phyloP scores from a whole-genome alignment of 352 stramenopile genomes.

The Phytophthora pini region DNA sequence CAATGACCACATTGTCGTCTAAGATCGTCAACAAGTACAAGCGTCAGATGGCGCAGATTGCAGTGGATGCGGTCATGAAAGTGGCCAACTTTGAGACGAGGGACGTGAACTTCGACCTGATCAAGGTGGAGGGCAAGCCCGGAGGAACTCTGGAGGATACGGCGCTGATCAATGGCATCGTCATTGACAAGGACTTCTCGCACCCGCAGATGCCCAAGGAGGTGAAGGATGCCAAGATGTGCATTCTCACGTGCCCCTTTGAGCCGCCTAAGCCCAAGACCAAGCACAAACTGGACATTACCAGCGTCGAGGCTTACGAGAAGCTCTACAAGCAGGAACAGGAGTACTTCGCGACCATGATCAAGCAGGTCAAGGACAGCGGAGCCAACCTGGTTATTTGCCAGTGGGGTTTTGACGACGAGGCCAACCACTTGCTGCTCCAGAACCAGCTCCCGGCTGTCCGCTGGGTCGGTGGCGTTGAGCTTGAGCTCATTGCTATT shows the following conservation, averaged over 20 bases:
- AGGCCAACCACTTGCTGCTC: conserved; percentile 99
- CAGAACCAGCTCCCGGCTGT: conserved; percentile 98
- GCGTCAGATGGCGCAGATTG: conserved; percentile 99
- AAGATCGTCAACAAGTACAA: conserved; percentile 99
- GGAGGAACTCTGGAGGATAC: conserved; percentile 98
- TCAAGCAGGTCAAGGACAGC: conserved; percentile 99
- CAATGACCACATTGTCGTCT: conserved; percentile 98
- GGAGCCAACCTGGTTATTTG: conserved; percentile 99
- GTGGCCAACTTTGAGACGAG: conserved; percentile 98
- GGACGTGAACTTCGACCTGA: conserved; percentile 99
- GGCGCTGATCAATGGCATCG: conserved; percentile 98
- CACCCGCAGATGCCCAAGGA: conserved; percentile 99
- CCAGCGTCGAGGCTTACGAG: conserved; percentile 97
- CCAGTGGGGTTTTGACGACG: conserved; percentile 99
- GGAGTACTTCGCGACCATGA: conserved; percentile 99
- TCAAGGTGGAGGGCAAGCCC: conserved; percentile 99
- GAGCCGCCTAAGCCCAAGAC: conserved; percentile 99
- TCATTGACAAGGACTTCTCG: conserved; percentile 99
- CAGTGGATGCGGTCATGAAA: conserved; percentile 97
- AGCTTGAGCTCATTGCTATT: conserved; percentile 99
- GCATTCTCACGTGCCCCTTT: conserved; percentile 99
- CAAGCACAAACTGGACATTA: conserved; percentile 98
- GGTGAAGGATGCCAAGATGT: conserved; percentile 98
- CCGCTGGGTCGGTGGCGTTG: conserved; percentile 98
- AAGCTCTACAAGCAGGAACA: conserved; percentile 97